Evolutionary conservation across 768 basidiomycete genomes (phyloP).

Genomic region (Suillus americanus): DNA sequence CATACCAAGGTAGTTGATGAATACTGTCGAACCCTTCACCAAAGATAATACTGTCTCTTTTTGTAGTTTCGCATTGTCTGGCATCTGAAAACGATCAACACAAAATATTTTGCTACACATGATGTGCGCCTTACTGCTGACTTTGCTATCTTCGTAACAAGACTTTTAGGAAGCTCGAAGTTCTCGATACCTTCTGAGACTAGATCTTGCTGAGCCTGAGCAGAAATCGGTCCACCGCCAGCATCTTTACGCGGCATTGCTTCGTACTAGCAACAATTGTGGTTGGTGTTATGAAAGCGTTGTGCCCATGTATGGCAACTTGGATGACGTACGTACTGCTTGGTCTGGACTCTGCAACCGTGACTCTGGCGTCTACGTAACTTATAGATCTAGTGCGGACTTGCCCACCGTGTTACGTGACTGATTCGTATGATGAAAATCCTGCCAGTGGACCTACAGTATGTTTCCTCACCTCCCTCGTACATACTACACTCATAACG

Average conservation of each 20-base stretch:
- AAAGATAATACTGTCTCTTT: constrained; percentile 87
- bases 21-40: constrained; percentile 88
- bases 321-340: not conserved
- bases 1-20: constrained; percentile 91
- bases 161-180: constrained; percentile 81
- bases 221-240: constrained; percentile 53
- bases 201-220: constrained; percentile 77
- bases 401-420: not conserved
- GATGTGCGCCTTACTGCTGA: constrained; percentile 55
- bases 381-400: not conserved
- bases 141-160: constrained; percentile 84
- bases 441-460: not conserved
- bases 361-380: not conserved
- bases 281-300: not conserved
- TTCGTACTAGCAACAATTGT: not conserved
- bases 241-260: constrained; percentile 73
- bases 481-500: not conserved
- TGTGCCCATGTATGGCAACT: not conserved
- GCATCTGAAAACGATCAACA: constrained; percentile 52
- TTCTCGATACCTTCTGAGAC: constrained; percentile 86
- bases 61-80: constrained; percentile 82
- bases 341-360: not conserved
- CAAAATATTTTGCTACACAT: not conserved
- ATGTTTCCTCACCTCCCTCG: not conserved
- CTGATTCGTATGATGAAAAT: not conserved